phyloP scores from a whole-genome alignment of 306 rosid species.

The Castanopsis chinensis region DNA sequence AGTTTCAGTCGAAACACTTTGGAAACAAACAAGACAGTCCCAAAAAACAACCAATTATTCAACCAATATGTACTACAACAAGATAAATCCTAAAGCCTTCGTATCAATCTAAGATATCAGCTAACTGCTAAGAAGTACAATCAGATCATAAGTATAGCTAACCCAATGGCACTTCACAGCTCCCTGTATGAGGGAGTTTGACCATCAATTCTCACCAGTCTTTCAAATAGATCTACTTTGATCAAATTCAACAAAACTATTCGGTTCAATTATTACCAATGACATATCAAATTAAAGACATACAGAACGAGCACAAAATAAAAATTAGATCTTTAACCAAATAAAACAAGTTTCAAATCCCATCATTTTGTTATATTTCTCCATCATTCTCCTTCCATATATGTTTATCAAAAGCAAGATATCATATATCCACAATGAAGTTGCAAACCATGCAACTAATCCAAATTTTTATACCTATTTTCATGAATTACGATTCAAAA shows the following conservation, averaged over 20 bases:
- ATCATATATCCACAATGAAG: no score
- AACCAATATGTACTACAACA: not conserved
- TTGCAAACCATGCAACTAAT: no score
- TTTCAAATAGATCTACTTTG: not conserved
- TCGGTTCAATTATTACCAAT: not conserved
- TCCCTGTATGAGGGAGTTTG: not conserved
- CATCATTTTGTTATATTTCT: not conserved
- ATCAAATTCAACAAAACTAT: not conserved
- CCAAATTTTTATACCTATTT: no score
- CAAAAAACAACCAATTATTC: not conserved
- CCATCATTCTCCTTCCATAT: no score
- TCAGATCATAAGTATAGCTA: not conserved
- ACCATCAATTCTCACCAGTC: not conserved
- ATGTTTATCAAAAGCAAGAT: no score
- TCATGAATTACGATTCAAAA: no score
- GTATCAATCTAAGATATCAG: no score
- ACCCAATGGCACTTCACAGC: not conserved
- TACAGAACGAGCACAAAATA: not conserved
- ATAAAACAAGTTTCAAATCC: not conserved
- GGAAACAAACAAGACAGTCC: not conserved
- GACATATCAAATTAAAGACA: not conserved
- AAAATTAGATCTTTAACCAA: not conserved
- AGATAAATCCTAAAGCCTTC: not conserved
- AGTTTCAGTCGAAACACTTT: not conserved
- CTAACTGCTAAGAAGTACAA: not conserved